Percentiles rank a stretch among this genome's conserved stretches.
Conservation (phyloP, 2,329 filamentous ascomycete species). For the Sclerotinia trifoliorum region DNA sequence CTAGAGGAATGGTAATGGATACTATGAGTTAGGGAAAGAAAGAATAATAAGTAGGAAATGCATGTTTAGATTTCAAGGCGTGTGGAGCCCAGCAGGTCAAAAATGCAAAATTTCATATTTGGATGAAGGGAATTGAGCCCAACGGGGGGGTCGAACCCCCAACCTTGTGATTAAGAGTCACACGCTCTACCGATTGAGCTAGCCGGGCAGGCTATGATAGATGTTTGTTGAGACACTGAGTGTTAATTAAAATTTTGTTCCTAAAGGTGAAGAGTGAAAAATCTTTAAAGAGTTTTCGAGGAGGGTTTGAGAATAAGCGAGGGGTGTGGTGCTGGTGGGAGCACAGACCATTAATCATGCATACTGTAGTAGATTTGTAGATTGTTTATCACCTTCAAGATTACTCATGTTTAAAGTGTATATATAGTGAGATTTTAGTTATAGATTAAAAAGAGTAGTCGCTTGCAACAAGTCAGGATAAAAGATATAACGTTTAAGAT, state of each 20-base stretch:
- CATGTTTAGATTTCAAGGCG: not conserved
- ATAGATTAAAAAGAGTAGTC: no score
- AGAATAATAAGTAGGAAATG: not conserved
- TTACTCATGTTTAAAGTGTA: no score
- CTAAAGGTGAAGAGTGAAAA: not conserved
- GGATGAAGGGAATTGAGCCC: constrained; percentile 11
- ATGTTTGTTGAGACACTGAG: fast-evolving
- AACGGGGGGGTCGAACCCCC: constrained; percentile 21
- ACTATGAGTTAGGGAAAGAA: not conserved
- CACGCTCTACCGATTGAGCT: constrained; percentile 41
- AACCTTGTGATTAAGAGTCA: constrained; percentile 34
- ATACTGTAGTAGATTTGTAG: not conserved
- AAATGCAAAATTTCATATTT: not conserved
- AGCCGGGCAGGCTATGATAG: constrained; percentile 29
- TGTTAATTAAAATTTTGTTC: fast-evolving
- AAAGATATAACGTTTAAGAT: no score
- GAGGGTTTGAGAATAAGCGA: constrained; percentile 5
- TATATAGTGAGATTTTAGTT: not conserved
- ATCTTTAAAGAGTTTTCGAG: not conserved
- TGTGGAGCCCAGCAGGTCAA: not conserved
- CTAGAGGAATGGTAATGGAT: not conserved
- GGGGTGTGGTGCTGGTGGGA: not conserved
- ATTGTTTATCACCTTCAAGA: not conserved
- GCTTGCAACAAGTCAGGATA: not conserved
- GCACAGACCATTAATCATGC: not conserved